Base-by-base conservation (phyloP, 768 basidiomycete species). In the Mycena maculata region DNA sequence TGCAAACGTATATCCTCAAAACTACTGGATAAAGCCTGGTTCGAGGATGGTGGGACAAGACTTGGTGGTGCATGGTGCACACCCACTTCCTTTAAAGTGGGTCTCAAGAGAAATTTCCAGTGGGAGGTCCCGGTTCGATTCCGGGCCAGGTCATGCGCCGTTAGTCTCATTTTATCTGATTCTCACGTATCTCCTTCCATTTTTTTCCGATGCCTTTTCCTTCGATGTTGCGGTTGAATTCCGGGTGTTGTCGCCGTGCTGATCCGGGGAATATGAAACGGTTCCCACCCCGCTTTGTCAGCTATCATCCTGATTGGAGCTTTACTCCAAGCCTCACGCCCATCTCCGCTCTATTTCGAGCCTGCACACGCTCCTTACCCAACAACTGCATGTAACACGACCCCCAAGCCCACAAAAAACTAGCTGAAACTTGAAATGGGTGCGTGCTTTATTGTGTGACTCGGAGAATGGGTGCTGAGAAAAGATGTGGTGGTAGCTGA, bases 281-380 rank as follows among this genome's bases (percentile, higher is more conserved):
- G n/a, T n/a, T n/a, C n/a, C n/a, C n/a, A n/a, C n/a, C n/a, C n/a
- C n/a, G n/a, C n/a, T n/a, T n/a, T n/a, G n/a, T n/a, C n/a, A n/a
- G n/a, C n/a, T n/a, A n/a, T n/a, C n/a, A n/a, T n/a, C n/a, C n/a
- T n/a, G n/a, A n/a, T n/a, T n/a, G n/a, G n/a, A n/a, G n/a, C n/a
- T n/a, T n/a, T n/a, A n/a, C n/a, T n/a, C n/a, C n/a, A n/a, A n/a
- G n/a, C n/a, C n/a, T n/a, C n/a, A n/a, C n/a, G n/a, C n/a, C n/a
- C n/a, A n/a, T n/a, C n/a, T n/a, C n/a, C n/a, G n/a, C n/a, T n/a
- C 16, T 38, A 47, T 47, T 47, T 27, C 42, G 25, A 28, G 30
- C 18, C 30, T 38, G n/a, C 59, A 47, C 63, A 64, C 63, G 63
- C 63, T 64, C 63, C 55, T 64, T 64, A 64, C 55, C 63, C 41